Conservation (phyloP, 2,329 filamentous ascomycete species). For the Apiospora arundinis region DNA sequence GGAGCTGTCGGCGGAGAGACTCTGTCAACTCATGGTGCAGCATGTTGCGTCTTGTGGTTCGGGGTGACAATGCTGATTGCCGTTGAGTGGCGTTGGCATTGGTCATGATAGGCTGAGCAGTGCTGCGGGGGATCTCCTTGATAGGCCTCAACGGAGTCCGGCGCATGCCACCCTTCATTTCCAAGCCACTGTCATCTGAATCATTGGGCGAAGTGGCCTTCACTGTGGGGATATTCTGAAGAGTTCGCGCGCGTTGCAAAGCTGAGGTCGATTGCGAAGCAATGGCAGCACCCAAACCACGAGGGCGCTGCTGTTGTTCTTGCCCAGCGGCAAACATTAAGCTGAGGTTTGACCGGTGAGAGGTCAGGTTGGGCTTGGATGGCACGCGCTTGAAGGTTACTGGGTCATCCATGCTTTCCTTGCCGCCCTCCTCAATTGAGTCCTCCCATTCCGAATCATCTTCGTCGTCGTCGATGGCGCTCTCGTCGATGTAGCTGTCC, state of each 20-base stretch:
- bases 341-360: conserved; percentile 86
- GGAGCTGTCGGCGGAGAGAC: conserved; percentile 85
- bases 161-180: conserved; percentile 66
- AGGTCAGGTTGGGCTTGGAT: conserved; percentile 83
- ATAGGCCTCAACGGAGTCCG: conserved; percentile 58
- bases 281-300: conserved; percentile 53
- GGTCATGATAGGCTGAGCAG: conserved; percentile 71
- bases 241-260: conserved; percentile 67
- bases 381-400: conserved; percentile 89
- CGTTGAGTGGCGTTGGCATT: conserved; percentile 69
- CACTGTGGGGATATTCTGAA: conserved; percentile 50
- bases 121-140: conserved; percentile 69
- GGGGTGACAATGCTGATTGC: conserved; percentile 82
- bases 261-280: conserved; percentile 73
- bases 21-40: conserved; percentile 92
- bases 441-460: conserved; percentile 66
- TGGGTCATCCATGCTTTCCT: conserved; percentile 81
- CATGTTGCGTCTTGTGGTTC: conserved; percentile 95
- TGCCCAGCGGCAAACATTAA: conserved; percentile 72
- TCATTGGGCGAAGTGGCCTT: conserved; percentile 59
- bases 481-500: conserved; percentile 77
- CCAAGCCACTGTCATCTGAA: conserved; percentile 66
- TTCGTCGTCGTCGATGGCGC: conserved; percentile 79
- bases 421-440: conserved; percentile 80
- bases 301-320: conserved; percentile 61